A percentile compares a stretch with the other conserved stretches of the same genome.
phyloP scores from a whole-genome alignment of 192 early-diverging fungal species.

The Coemansia asiatica region DNA sequence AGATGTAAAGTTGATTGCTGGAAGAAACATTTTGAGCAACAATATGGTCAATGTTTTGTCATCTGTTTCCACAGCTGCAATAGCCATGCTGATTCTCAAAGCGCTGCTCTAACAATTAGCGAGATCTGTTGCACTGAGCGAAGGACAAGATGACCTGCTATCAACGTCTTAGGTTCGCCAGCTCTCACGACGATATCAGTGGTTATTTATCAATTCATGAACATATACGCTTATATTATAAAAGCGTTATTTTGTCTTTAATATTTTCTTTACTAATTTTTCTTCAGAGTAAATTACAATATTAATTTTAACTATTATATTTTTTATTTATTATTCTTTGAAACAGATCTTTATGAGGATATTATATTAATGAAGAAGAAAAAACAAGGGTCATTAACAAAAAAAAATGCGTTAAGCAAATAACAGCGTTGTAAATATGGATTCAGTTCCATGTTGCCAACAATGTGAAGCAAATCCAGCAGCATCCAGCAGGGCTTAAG shows the following conservation, averaged over 20 bases:
- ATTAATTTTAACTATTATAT: no score
- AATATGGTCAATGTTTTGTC: constrained; percentile 62
- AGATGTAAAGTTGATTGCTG: constrained; percentile 61
- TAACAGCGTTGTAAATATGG: not conserved
- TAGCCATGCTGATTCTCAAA: constrained; percentile 17
- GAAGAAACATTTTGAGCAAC: constrained; percentile 73
- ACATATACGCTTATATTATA: no score
- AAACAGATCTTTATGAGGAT: not conserved
- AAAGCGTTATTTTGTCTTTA: no score
- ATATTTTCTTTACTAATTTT: no score
- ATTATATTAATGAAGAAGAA: not conserved
- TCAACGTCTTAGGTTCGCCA: no score
- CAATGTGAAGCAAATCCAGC: not conserved
- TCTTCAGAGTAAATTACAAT: no score
- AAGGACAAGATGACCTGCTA: no score
- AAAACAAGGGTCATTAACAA: not conserved
- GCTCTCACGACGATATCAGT: no score
- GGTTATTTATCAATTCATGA: no score
- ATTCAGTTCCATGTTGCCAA: not conserved
- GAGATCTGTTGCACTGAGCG: no score
- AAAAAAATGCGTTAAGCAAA: no score
- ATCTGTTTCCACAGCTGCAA: constrained; percentile 28
- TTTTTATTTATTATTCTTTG: no score
- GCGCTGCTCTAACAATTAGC: not conserved
- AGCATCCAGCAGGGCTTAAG: not conserved